Conservation (phyloP, 2,329 filamentous ascomycete genomes). For the Madurella fahalii region DNA sequence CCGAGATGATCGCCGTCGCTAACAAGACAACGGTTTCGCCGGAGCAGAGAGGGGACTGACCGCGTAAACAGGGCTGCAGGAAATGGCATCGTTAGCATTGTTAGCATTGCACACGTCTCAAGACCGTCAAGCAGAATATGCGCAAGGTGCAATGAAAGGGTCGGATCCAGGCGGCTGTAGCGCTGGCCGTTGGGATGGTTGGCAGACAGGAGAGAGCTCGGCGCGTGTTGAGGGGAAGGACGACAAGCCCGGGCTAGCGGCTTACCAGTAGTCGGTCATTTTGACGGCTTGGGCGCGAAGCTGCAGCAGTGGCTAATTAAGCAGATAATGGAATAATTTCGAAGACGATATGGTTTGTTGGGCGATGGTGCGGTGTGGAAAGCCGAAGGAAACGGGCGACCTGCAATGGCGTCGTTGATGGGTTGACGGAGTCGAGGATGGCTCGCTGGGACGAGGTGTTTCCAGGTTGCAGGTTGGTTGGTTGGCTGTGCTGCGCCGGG, state of each 20-base stretch:
- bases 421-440: conserved; percentile 21
- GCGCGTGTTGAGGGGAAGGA: conserved; percentile 17
- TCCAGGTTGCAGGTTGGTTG: conserved; percentile 31
- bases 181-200: conserved; percentile 5
- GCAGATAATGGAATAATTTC: conserved; percentile 1
- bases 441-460: conserved; percentile 30
- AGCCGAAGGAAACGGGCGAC: conserved; percentile 4
- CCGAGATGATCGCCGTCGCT: conserved; percentile 14
- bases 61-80: conserved; percentile 87
- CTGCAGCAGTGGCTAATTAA: conserved; percentile 9
- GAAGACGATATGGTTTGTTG: conserved; percentile 11
- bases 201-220: conserved; percentile 11
- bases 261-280: conserved; percentile 29
- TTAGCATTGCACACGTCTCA: conserved; percentile 37
- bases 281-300: conserved; percentile 19
- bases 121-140: not conserved
- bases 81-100: conserved; percentile 41
- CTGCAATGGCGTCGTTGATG: conserved; percentile 17
- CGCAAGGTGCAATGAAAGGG: not conserved
- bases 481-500: conserved; percentile 15
- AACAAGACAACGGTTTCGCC: conserved; percentile 9
- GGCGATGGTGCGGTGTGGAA: conserved; percentile 18
- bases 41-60: conserved; percentile 61
- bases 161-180: not conserved
- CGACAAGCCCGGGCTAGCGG: conserved; percentile 5